Base-by-base conservation (phyloP, 2,329 filamentous ascomycete species). In the Colletotrichum lini region DNA sequence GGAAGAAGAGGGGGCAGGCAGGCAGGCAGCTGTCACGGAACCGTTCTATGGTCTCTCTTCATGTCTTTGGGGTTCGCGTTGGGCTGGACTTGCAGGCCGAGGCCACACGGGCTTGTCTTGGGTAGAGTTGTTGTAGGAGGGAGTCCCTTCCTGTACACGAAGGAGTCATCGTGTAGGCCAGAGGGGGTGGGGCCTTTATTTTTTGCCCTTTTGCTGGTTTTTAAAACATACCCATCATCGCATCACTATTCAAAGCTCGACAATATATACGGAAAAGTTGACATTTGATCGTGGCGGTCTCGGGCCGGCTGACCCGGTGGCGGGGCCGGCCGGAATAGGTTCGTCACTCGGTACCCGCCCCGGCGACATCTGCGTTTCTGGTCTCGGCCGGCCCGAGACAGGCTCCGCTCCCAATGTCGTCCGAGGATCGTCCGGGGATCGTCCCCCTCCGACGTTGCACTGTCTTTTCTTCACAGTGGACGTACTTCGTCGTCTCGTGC, bases 311-410 rank as follows among this genome's bases (percentile, higher is more conserved):
- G 4, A n/a, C 38, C 53, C 35, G 13, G 44, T 30, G 16, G 18
- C 18, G 21, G 23, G n/a, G 56, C 40, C 23, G 23, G 30, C 57
- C 45, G 42, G 58, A n/a, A 44, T 40, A 61, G 30, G 59, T n/a
- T 30, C 21, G n/a, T 30, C 30, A 50, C 30, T 4, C 59, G 45
- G 59, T 18, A 61, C 30, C 30, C 57, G 57, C 30, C 0, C 49
- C 35, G n/a, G 26, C 59, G 50, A 7, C 30, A 30, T 30, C 30
- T 30, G 6, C 5, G 30, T 30, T 3, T 35, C n/a, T 23, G 15
- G 35, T 45, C 38, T 57, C 60, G 60, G 30, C 50, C 66, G 60
- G 26, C 26, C 60, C 52, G 53, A 58, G 15, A 50, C 23, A 44
- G 26, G 35, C 23, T 8, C 18, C 44, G 30, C 26, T 42, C 44